Percentiles rank a stretch among this genome's conserved stretches.
These are phyloP conservation scores for Kodamaea restingae DNA, from an alignment of 805 yeast species.

Conservation along the genomic window DNA sequence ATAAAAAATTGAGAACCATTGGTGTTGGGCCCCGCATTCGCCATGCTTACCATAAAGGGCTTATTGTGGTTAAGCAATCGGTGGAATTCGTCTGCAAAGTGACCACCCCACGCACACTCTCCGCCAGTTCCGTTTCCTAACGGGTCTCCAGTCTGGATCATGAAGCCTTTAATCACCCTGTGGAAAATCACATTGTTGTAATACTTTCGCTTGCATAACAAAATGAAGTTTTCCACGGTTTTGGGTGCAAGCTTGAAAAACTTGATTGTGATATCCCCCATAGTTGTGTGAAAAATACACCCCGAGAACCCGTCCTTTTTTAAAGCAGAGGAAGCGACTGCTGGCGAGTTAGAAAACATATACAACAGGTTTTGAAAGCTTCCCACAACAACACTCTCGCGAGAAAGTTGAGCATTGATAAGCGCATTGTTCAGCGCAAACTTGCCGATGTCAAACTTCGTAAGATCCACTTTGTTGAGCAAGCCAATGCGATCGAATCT, in stretches of 20 bases:
- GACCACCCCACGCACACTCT: constrained; percentile 24
- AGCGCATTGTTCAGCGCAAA: constrained; percentile 17
- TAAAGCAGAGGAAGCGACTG: not conserved
- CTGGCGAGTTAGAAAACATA: constrained; percentile 1
- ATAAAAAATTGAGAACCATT: constrained; percentile 28
- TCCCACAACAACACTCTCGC: constrained; percentile 6
- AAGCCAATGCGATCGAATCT: constrained; percentile 11
- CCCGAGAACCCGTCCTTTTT: not conserved
- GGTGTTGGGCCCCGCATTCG: constrained; percentile 25
- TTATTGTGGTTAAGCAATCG: constrained; percentile 24
- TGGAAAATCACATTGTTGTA: constrained; percentile 34
- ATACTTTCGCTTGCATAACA: constrained; percentile 32
- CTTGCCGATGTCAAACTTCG: constrained; percentile 12
- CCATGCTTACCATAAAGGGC: constrained; percentile 31
- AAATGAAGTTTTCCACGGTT: constrained; percentile 39
- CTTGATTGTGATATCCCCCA: constrained; percentile 40
- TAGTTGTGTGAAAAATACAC: constrained; percentile 30
- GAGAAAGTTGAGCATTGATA: constrained; percentile 13
- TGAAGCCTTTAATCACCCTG: constrained; percentile 21
- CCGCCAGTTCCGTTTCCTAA: constrained; percentile 25
- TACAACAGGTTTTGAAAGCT: constrained; percentile 2
- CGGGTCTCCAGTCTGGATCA: constrained; percentile 27
- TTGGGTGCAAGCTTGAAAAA: constrained; percentile 35
- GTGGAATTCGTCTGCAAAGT: constrained; percentile 26
- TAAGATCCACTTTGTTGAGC: constrained; percentile 12